Evolutionary conservation across 352 stramenopile genomes (phyloP).

Genomic region (Phytophthora quininea): DNA sequence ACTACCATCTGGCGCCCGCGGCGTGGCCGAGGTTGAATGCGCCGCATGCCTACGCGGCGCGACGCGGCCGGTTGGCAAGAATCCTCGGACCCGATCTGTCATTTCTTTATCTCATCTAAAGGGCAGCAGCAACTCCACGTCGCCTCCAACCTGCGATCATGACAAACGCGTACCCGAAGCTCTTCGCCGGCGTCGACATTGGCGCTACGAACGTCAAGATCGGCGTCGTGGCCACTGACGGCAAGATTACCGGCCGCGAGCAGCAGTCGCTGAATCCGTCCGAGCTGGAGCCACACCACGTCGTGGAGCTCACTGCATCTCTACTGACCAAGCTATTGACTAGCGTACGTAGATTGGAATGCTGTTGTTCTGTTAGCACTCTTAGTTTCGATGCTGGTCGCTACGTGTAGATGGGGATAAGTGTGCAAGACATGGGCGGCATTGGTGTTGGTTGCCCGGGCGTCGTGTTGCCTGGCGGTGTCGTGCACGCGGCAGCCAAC

Average conservation of each 20-base stretch:
- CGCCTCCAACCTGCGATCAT: neutral
- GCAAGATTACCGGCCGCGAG: constrained; percentile 36
- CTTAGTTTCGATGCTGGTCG: neutral
- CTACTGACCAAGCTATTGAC: constrained; percentile 34
- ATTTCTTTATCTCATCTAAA: neutral
- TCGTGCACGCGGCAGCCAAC: constrained; percentile 57
- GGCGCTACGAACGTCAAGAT: constrained; percentile 66
- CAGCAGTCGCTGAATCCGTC: constrained; percentile 38
- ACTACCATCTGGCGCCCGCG: neutral
- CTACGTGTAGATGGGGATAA: constrained; percentile 9
- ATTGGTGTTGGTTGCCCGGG: constrained; percentile 63
- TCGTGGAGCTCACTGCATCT: constrained; percentile 40
- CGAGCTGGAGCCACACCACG: constrained; percentile 31
- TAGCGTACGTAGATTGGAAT: constrained; percentile 19
- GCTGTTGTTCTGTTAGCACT: neutral
- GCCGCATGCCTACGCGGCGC: neutral
- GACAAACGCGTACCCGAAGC: neutral
- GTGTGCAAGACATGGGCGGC: constrained; percentile 26
- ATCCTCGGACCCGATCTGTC: neutral
- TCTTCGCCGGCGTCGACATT: constrained; percentile 27
- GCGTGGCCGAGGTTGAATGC: neutral
- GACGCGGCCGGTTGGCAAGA: neutral
- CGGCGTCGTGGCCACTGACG: constrained; percentile 50
- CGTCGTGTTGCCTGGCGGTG: constrained; percentile 37
- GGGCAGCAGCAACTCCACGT: neutral